Evolutionary conservation across 2,329 filamentous ascomycete genomes (phyloP), one percentile per base, ranked within the genome.

Genomic region (Ceratocystis papillata): DNA sequence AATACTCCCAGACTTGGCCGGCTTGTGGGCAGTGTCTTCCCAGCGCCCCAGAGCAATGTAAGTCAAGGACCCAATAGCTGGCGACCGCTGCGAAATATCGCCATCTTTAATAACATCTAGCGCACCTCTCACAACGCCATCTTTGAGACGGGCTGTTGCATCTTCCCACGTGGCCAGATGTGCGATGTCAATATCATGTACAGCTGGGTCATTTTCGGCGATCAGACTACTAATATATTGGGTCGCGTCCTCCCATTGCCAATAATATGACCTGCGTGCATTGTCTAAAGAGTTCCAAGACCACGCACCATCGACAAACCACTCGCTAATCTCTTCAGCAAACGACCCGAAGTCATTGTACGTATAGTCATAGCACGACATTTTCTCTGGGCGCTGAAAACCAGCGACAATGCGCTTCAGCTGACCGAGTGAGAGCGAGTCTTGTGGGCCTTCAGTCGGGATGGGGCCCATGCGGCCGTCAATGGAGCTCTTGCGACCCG

Each of bases 311-410:
- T 97, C 96, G 64, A 87, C 86, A 76, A 99, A 99, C 94, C 94
- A 99, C 77, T 99, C 94, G 73, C 97, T 90, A 61, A 99, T 81
- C 78, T 99, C 94, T 69, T 94, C 90, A 20, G 89, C 85, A 71
- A 96, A 87, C 0, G 84, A 79, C 25, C 87, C 86, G 66, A 83
- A 82, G 74, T 93, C 88, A 30, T 82, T 78, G 76, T 93, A 93
- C 69, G 83, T 83, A 74, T 96, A 99, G 68, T 94, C 91, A 78
- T 99, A 99, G 41, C 66, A 63, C 10, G 85, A 84, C 55, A 82
- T 79, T 62, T 87, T 83, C 70, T 91, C 88, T 63, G 80, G 73
- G 69, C 83, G 84, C 17, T 87, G 87, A 70, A 90, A 85, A 67
- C 92, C 88, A 69, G 85, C 83, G 20, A 92, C 87, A 65, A 92